Evolutionary conservation across 2,329 filamentous ascomycete species (phyloP), one percentile per base, ranked within the genome.

Genomic region (Botrytis fabae): DNA sequence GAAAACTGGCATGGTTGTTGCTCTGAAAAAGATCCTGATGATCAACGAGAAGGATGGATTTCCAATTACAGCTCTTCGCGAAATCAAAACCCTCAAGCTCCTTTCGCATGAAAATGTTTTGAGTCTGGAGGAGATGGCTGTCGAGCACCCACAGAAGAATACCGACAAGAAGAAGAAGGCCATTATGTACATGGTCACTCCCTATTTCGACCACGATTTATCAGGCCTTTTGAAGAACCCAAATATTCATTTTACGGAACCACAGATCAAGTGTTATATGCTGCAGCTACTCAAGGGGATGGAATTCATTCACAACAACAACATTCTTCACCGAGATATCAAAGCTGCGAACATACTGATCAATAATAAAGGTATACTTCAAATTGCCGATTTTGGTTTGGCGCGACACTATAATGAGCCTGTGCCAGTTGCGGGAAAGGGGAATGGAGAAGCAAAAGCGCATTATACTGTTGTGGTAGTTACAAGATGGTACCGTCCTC

Each of bases 21-120:
- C 96, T 6, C 83, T 99, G 80, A 99, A 99, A 85, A 98, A 98
- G 87, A 99, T 99, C 77, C 90, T 99, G 77, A 98, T 98, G 93
- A 96, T 98, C 82, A 97, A 98, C 82, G 96, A 99, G 85, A 98
- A 98, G 82, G 96, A 99, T 83, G 96, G 96, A 85, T 99, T 99
- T 78, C 96, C 96, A n/a, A 99, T 99, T 76, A 99, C 96, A 1
- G 95, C 96, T 10, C 88, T 99, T 63, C 93, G 96, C 80, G 96
- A 99, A 83, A 98, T 99, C 85, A 98, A 98, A 85, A 89, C 99
- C 57, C 86, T 99, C 74, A 99, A 99, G 84, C 90, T 97, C 78
- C 85, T 99, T n/a, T 95, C 92, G 16, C 96, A 99, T 81, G 87
- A 88, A 73, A 99, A 99, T 80, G 89, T 98, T 69, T 84, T 99